A percentile compares a stretch with the other conserved stretches of the same genome.
Evolutionary conservation across 495 filamentous ascomycete genomes (phyloP).

Genomic region (Penicillium steckii): DNA sequence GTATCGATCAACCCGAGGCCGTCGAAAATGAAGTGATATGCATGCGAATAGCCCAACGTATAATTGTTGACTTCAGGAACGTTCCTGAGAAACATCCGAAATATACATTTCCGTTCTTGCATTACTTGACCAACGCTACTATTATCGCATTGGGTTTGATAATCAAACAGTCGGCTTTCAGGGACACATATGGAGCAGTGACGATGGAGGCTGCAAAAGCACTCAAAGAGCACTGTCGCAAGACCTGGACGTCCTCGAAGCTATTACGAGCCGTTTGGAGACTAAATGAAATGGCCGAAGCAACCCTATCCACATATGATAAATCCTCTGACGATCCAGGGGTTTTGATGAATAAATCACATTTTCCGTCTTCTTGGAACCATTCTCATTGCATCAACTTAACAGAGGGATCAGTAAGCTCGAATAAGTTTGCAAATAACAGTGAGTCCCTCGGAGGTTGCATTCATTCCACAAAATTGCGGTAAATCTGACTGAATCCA

Average conservation of each 20-base stretch:
- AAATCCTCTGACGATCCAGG: not conserved
- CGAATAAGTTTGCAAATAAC: no score
- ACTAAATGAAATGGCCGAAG: slow-evolving; percentile 23
- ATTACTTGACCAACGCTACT: slow-evolving; percentile 20
- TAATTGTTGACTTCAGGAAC: slow-evolving; percentile 21
- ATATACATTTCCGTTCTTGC: slow-evolving; percentile 28
- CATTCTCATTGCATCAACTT: no score
- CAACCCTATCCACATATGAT: not conserved
- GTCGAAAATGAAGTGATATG: slow-evolving; percentile 25
- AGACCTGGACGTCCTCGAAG: slow-evolving; percentile 29
- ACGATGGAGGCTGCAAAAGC: slow-evolving; percentile 17
- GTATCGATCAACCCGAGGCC: slow-evolving; percentile 1
- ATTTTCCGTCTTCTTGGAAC: not conserved
- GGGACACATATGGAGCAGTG: slow-evolving; percentile 3
- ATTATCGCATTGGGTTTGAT: slow-evolving; percentile 25
- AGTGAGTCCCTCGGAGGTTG: no score
- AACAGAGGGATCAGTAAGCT: no score
- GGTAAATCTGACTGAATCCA: no score
- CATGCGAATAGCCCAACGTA: slow-evolving; percentile 17
- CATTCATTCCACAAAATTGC: no score
- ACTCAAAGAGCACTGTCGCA: slow-evolving; percentile 21
- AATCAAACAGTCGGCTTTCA: slow-evolving; percentile 20
- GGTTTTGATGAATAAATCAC: not conserved
- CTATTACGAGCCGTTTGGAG: slow-evolving; percentile 22
- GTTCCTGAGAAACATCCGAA: slow-evolving; percentile 24